These are phyloP conservation scores for Trypanosoma platydactyli DNA, from an alignment of 208 protist species.

Conservation along the genomic window DNA sequence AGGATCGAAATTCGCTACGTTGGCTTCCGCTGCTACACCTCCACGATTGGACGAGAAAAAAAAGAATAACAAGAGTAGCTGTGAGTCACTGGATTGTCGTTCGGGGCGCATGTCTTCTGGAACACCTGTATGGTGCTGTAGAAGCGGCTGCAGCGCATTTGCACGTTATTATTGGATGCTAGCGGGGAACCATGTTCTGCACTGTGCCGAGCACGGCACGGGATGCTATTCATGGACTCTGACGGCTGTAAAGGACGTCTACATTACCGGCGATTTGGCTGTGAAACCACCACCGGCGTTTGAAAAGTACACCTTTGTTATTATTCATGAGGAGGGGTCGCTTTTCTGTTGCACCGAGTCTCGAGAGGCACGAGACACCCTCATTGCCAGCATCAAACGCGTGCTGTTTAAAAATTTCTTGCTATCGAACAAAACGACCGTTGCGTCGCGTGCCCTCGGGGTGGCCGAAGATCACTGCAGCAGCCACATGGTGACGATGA, in stretches of 20 bases:
- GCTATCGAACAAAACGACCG: neutral
- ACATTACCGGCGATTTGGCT: constrained; percentile 5
- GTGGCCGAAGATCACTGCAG: neutral
- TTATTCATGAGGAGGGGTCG: constrained; percentile 14
- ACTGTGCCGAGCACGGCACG: constrained; percentile 2
- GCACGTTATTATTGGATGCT: constrained; percentile 17
- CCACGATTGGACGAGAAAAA: neutral
- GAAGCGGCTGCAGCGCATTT: constrained; percentile 12
- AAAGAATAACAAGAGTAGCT: neutral
- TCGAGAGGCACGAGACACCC: neutral
- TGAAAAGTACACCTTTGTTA: constrained; percentile 19
- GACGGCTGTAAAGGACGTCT: constrained; percentile 15
- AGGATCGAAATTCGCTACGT: neutral
- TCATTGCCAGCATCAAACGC: constrained; percentile 20
- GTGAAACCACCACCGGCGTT: constrained; percentile 8
- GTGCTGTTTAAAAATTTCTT: constrained; percentile 20
- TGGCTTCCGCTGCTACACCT: neutral
- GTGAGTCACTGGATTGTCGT: neutral
- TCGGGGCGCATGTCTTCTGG: neutral
- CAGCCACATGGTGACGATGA: neutral
- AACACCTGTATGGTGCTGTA: constrained; percentile 24
- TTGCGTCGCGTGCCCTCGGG: neutral
- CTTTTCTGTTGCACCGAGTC: constrained; percentile 26
- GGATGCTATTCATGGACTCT: constrained; percentile 10
- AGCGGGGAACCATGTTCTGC: constrained; percentile 13